phyloP scores from a whole-genome alignment of 2,329 filamentous ascomycete species.

The Colletotrichum echinochloae region DNA sequence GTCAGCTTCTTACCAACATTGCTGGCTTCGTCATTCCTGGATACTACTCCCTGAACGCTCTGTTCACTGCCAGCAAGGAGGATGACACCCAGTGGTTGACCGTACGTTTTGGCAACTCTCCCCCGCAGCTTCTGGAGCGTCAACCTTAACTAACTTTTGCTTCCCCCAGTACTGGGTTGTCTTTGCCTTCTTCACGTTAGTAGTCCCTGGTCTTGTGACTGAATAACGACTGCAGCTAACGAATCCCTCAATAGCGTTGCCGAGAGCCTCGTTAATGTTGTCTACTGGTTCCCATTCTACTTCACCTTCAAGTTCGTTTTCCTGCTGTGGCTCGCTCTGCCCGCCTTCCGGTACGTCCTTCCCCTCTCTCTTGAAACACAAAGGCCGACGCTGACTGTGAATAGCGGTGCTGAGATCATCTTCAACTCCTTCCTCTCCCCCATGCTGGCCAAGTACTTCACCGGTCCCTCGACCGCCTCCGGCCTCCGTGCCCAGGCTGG shows the following conservation, averaged over 20 bases:
- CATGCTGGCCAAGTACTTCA: constrained; percentile 93
- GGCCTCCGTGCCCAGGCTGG: constrained; percentile 91
- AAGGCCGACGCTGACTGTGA: constrained; percentile 42
- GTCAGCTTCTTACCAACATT: constrained; percentile 88
- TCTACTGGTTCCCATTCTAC: constrained; percentile 99
- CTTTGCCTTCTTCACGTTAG: constrained; percentile 81
- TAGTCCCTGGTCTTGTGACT: constrained; percentile 36
- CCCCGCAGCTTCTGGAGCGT: constrained; percentile 29
- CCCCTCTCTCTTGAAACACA: neutral
- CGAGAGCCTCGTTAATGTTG: constrained; percentile 85
- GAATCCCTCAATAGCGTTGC: constrained; percentile 64
- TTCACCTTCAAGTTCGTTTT: constrained; percentile 99
- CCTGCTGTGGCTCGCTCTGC: constrained; percentile 97
- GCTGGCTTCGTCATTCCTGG: constrained; percentile 85
- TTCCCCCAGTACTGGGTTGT: constrained; percentile 83
- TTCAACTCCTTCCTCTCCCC: constrained; percentile 97
- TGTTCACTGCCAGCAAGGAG: constrained; percentile 77
- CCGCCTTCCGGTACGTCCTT: constrained; percentile 85
- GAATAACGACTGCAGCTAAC: constrained; percentile 24
- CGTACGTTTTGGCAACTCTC: constrained; percentile 60
- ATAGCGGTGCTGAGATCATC: constrained; percentile 91
- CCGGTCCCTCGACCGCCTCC: constrained; percentile 77
- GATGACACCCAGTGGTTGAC: constrained; percentile 88
- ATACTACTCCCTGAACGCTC: constrained; percentile 84
- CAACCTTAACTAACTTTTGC: constrained; percentile 21